phyloP scores from a whole-genome alignment of 2,329 filamentous ascomycete genomes.

The Thielaviopsis populi region DNA sequence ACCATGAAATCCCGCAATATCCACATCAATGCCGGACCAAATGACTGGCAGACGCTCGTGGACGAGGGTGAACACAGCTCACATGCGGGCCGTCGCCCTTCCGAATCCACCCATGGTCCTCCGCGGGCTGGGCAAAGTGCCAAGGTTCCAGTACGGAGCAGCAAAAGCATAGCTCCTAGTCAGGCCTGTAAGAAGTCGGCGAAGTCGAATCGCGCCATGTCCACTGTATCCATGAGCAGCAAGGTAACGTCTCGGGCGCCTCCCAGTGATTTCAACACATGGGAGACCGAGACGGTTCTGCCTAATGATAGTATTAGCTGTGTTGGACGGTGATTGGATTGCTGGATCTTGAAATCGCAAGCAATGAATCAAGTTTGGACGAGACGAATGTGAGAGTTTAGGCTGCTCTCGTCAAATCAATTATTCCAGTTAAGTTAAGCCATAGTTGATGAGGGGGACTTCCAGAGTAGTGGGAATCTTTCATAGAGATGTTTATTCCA shows the following conservation, averaged over 20 bases:
- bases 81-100: background rate
- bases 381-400: no score
- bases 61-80: background rate
- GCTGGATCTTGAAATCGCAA: background rate
- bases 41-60: conserved; percentile 4
- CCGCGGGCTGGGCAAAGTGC: background rate
- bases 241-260: conserved; percentile 28
- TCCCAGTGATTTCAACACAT: conserved; percentile 28
- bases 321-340: conserved; percentile 28
- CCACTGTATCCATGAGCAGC: conserved; percentile 10
- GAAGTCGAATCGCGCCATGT: background rate
- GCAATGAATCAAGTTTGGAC: no score
- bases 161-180: conserved; percentile 5
- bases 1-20: conserved; percentile 1
- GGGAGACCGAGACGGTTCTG: conserved; percentile 37
- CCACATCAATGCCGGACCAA: conserved; percentile 2
- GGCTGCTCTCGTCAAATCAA: no score
- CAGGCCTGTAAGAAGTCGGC: background rate
- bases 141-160: background rate
- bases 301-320: conserved; percentile 49
- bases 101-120: background rate
- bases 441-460: no score
- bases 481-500: no score
- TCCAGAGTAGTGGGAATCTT: no score
- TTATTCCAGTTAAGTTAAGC: no score